Base-by-base conservation (phyloP, 1,284 basidiomycete genomes). In the Moesziomyces sp. region DNA sequence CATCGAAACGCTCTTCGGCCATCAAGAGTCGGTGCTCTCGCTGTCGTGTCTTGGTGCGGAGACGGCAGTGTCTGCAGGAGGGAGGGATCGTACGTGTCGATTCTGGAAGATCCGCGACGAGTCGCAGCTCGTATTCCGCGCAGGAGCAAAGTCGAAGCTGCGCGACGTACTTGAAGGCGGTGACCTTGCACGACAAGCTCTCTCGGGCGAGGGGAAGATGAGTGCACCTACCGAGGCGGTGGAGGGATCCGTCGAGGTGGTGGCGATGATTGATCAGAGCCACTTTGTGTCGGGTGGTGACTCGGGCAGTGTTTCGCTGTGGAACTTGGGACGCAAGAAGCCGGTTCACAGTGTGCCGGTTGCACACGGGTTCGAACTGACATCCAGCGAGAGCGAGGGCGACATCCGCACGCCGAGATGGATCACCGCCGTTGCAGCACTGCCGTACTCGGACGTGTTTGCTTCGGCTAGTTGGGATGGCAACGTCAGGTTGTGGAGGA, bases 91-190 rank as follows among this genome's bases (percentile, higher is more conserved):
- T 77, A 97, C 94, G 0, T 89, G 91, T 71, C 88, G 96, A 24
- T 97, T 90, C 86, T 99, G 96, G 96, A 98, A 98, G 86, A 91
- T 99, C 54, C 90, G 91, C 44, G 96, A 99, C 67, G 95, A 98
- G 86, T 92, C 90, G 23, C 97, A 99, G 84, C 87, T 99, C 28
- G 94, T 99, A 3, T 97, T 99, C 79, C 89, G 97, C 45, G 95
- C 94, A 26, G 97, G 96, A 13, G 93, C 91, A 3, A 88, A 89
- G 74, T 94, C 84, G 35, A 77, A 76, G 49, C 57, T 81, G 7
- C 86, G 92, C 52, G 92, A 93, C 74, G 88, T 94, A 11, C 77
- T 95, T 7, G 93, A 95, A 70, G 92, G 92, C 1, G 91, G 90
- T 6, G 87, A 90, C 50, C 87, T 89, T 28, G 89, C 88, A 26